phyloP scores from a whole-genome alignment of 177 flowering plant species.

The Vitis hybrid region DNA sequence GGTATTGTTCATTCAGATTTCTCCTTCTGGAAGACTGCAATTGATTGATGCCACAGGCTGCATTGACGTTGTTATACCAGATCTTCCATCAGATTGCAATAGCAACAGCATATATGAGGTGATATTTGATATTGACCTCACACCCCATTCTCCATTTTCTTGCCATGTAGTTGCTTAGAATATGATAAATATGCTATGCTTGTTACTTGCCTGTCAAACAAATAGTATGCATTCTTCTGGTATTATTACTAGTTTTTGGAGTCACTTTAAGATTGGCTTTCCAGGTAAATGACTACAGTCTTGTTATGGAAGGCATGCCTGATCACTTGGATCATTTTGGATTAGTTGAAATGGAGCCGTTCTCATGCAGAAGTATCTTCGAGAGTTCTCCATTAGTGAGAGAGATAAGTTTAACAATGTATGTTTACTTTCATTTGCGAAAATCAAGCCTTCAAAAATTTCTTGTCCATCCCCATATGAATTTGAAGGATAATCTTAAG shows the following conservation, averaged over 20 bases:
- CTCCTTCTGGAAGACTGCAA: constrained; percentile 76
- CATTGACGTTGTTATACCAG: constrained; percentile 68
- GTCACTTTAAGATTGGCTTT: constrained; percentile 7
- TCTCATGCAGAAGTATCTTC: constrained; percentile 66
- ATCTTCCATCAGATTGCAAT: constrained; percentile 55
- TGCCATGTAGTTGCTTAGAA: background rate
- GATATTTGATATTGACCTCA: constrained; percentile 7
- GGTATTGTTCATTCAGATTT: constrained; percentile 44
- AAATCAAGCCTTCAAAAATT: constrained; percentile 33
- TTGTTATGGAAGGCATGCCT: constrained; percentile 60
- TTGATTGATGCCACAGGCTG: constrained; percentile 76
- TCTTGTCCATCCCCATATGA: constrained; percentile 18
- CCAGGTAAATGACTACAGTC: constrained; percentile 57
- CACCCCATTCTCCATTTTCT: too few relatives aligned
- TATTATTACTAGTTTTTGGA: background rate
- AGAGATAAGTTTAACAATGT: constrained; percentile 29
- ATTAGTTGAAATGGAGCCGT: constrained; percentile 24
- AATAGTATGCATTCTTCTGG: background rate
- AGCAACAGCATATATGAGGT: constrained; percentile 64
- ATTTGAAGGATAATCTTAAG: constrained; percentile 18
- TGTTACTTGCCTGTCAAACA: background rate
- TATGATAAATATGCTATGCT: background rate
- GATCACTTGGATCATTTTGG: constrained; percentile 19
- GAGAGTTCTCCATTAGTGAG: constrained; percentile 17
- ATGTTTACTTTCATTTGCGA: constrained; percentile 39